These are phyloP conservation scores for Obelidium mucronatum DNA, from an alignment of 192 early-diverging fungal species.

Conservation along the genomic window DNA sequence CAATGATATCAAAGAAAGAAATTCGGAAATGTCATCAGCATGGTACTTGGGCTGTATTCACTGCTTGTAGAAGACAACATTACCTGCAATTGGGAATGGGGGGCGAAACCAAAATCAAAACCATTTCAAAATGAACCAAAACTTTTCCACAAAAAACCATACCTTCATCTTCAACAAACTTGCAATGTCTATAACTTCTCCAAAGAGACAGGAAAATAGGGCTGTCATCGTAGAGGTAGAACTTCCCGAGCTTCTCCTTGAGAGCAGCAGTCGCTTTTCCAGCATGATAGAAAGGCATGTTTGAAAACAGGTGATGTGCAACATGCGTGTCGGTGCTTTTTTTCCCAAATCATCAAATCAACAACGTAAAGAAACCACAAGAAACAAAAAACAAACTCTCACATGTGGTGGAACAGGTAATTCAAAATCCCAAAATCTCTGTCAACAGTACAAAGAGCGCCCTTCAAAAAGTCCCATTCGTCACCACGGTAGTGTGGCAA, in stretches of 20 bases:
- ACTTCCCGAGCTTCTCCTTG: slow-evolving; percentile 80
- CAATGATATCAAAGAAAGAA: too few species aligned
- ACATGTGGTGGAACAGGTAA: slow-evolving; percentile 70
- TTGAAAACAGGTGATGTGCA: slow-evolving; percentile 94
- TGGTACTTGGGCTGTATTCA: background rate
- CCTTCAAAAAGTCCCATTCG: slow-evolving; percentile 92
- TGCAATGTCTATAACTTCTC: slow-evolving; percentile 73
- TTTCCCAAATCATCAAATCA: slow-evolving; percentile 56
- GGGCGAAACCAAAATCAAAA: background rate
- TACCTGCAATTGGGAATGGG: background rate
- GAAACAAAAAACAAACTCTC: background rate
- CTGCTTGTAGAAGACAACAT: slow-evolving; percentile 18
- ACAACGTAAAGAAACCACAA: background rate
- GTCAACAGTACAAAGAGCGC: slow-evolving; percentile 90
- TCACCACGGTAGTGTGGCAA: slow-evolving; percentile 89
- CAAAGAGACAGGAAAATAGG: slow-evolving; percentile 73
- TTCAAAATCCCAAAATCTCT: slow-evolving; percentile 91
- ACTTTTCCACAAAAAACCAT: slow-evolving; percentile 44
- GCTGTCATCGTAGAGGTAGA: slow-evolving; percentile 81
- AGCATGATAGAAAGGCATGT: slow-evolving; percentile 98
- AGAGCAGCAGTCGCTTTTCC: slow-evolving; percentile 83
- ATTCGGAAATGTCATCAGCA: too few species aligned
- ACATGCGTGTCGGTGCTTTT: slow-evolving; percentile 94
- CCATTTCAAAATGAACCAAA: background rate
- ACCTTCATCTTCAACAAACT: slow-evolving; percentile 93